Percentiles rank a stretch among this genome's conserved stretches.
Conservation (phyloP, 257 asterid genomes). For the Penstemon eatonii region DNA sequence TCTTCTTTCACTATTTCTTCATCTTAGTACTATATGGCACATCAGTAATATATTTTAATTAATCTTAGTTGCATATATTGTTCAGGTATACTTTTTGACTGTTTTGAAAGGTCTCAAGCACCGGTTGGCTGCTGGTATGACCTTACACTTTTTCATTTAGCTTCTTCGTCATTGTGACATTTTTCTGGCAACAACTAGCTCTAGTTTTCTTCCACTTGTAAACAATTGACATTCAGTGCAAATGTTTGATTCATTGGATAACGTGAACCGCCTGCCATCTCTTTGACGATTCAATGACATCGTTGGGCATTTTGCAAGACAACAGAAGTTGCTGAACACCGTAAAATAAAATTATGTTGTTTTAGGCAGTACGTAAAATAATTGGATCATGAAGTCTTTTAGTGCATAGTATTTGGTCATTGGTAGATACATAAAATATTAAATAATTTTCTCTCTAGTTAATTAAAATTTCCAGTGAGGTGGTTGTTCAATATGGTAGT, state of each 20-base stretch:
- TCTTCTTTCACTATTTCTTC: not conserved
- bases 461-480: not conserved
- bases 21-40: not conserved
- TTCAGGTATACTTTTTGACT: conserved; percentile 88
- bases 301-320: conserved; percentile 23
- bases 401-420: not conserved
- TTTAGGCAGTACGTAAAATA: conserved; percentile 18
- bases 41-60: conserved; percentile 16
- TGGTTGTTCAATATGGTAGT: not conserved
- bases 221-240: conserved; percentile 8
- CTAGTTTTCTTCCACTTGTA: not conserved
- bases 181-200: conserved; percentile 9
- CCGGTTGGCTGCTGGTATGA: conserved; percentile 94
- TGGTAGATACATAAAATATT: no score
- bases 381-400: conserved; percentile 15
- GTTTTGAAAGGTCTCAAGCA: conserved; percentile 91
- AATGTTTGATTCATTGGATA: conserved; percentile 9
- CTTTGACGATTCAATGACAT: conserved; percentile 12
- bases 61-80: conserved; percentile 32
- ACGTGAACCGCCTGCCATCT: conserved; percentile 17
- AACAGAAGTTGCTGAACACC: conserved; percentile 16
- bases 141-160: conserved; percentile 26
- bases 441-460: no score
- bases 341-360: not conserved
- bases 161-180: conserved; percentile 25